Conservation (phyloP, 495 filamentous ascomycete genomes). For the Cetradonia linearis region DNA sequence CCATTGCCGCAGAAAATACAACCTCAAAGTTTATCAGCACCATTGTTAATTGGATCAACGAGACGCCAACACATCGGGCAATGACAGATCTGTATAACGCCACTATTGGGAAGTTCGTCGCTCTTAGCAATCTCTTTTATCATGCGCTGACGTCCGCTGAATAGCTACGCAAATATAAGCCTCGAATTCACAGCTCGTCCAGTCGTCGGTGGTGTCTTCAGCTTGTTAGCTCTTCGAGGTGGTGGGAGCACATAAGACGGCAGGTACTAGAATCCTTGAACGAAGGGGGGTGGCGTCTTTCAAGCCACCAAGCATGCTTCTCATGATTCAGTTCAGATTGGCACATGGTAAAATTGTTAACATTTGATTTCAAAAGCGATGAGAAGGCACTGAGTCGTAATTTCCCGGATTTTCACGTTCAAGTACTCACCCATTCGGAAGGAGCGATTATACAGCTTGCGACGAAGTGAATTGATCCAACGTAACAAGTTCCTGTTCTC, state of each 20-base stretch:
- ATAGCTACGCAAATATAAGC: slow-evolving; percentile 29
- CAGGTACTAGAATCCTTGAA: too few species aligned
- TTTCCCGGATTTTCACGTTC: neutral
- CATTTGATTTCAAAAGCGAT: neutral
- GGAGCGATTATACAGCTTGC: neutral
- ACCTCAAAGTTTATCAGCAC: slow-evolving; percentile 38
- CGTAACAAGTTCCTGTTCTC: too few species aligned
- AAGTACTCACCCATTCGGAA: neutral
- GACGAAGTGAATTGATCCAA: too few species aligned
- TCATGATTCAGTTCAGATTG: neutral
- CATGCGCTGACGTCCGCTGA: slow-evolving; percentile 10
- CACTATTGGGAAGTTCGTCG: slow-evolving; percentile 33
- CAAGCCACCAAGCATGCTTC: neutral
- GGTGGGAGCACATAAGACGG: neutral
- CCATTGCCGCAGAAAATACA: slow-evolving; percentile 35
- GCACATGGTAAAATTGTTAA: neutral
- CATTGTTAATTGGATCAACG: slow-evolving; percentile 43
- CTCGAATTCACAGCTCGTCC: slow-evolving; percentile 43
- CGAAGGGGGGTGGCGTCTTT: neutral
- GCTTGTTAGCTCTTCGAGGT: slow-evolving; percentile 37
- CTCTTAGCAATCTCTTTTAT: neutral
- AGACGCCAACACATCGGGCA: slow-evolving; percentile 43
- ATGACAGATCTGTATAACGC: slow-evolving; percentile 50
- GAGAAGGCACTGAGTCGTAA: neutral
- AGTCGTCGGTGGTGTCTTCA: slow-evolving; percentile 45